phyloP scores from a whole-genome alignment of 805 yeast genomes.

The Candida ovalis region DNA sequence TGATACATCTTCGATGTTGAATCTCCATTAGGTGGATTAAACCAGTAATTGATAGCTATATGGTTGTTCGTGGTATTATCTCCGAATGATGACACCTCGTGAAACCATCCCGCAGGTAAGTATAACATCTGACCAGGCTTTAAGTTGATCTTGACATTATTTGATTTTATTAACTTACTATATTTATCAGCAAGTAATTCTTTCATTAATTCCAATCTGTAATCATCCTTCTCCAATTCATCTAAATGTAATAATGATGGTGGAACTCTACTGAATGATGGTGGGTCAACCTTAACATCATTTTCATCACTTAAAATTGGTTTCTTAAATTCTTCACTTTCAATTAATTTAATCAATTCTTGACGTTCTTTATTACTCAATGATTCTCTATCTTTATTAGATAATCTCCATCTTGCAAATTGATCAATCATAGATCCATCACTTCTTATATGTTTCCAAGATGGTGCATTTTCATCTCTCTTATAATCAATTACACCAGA shows the following conservation, averaged over 20 bases:
- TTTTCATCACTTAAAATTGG: constrained; percentile 13
- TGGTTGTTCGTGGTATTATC: constrained; percentile 35
- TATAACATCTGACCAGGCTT: constrained; percentile 65
- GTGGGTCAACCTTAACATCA: constrained; percentile 46
- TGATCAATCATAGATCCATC: constrained; percentile 60
- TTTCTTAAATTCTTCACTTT: constrained; percentile 25
- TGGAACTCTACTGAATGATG: constrained; percentile 63
- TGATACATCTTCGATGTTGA: constrained; percentile 34
- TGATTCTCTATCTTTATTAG: constrained; percentile 9
- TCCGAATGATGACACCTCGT: constrained; percentile 70
- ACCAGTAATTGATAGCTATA: constrained; percentile 73
- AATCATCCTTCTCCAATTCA: constrained; percentile 36
- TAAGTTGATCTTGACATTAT: constrained; percentile 43
- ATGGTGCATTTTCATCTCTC: constrained; percentile 49
- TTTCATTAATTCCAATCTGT: constrained; percentile 22
- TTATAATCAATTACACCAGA: constrained; percentile 68
- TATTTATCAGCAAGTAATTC: constrained; percentile 38
- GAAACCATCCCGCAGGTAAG: constrained; percentile 80
- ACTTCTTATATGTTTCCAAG: constrained; percentile 58
- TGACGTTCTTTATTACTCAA: constrained; percentile 25
- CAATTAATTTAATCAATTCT: constrained; percentile 23
- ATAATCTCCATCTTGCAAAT: constrained; percentile 40
- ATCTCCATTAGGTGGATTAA: constrained; percentile 53
- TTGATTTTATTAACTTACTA: constrained; percentile 44
- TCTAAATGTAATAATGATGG: constrained; percentile 60